phyloP scores from a whole-genome alignment of 176 grass and related monocot species.

The Phoenix dactylifera region DNA sequence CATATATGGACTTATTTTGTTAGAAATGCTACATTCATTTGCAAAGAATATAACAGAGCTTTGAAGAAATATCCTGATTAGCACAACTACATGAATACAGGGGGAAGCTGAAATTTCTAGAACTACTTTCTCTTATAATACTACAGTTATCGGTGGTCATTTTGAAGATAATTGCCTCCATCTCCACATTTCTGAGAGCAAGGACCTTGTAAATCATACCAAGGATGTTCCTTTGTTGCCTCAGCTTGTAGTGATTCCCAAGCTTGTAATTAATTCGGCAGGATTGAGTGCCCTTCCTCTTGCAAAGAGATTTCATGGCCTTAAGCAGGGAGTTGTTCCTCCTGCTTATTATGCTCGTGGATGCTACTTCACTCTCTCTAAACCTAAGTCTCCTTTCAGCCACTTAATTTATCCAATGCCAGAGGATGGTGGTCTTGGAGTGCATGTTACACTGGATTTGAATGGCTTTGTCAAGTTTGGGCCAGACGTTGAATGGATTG shows the following conservation, averaged over 20 bases:
- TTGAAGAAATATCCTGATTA: conserved; percentile 9
- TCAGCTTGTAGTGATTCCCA: conserved; percentile 65
- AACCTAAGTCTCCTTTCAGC: conserved; percentile 64
- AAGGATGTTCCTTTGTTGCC: conserved; percentile 23
- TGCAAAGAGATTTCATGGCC: conserved; percentile 61
- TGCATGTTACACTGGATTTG: conserved; percentile 84
- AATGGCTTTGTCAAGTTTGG: conserved; percentile 78
- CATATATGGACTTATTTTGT: too few relatives aligned
- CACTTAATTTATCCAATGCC: conserved; percentile 93
- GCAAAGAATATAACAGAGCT: neutral
- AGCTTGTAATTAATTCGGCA: conserved; percentile 78
- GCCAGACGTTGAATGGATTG: conserved; percentile 94
- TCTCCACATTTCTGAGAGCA: conserved; percentile 61
- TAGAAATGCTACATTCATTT: too few relatives aligned
- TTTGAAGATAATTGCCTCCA: conserved; percentile 44
- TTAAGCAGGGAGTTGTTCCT: conserved; percentile 45
- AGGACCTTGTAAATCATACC: conserved; percentile 34
- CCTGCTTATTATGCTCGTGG: conserved; percentile 63
- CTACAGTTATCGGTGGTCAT: conserved; percentile 48
- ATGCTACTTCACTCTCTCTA: conserved; percentile 79
- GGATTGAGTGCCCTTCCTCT: conserved; percentile 92
- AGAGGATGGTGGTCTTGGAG: conserved; percentile 87
- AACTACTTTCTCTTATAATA: conserved; percentile 70
- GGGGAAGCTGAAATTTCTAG: conserved; percentile 75
- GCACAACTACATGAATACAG: conserved; percentile 30